Conservation (phyloP, 2,329 filamentous ascomycete genomes). For the Ceratocystis smalleyi region DNA sequence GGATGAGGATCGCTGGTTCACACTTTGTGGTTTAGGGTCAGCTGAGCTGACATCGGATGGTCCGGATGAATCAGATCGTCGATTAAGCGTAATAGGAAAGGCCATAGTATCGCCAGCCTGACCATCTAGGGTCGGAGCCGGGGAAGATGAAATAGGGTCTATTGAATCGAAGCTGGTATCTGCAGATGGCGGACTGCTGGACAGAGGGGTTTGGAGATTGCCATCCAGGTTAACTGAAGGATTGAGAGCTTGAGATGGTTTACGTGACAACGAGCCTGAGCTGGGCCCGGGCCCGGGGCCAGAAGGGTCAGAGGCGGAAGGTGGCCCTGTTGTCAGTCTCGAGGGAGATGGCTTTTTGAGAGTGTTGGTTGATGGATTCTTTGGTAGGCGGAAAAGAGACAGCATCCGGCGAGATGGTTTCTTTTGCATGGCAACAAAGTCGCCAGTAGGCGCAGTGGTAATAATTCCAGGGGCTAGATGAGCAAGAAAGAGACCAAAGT, state of each 20-base stretch:
- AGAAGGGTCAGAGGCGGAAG: conserved; percentile 1
- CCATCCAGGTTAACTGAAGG: conserved; percentile 5
- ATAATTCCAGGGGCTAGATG: conserved; percentile 57
- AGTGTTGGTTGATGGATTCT: conserved; percentile 25
- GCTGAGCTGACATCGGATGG: conserved; percentile 65
- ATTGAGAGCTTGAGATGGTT: conserved; percentile 12
- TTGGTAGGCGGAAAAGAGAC: conserved; percentile 37
- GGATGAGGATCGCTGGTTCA: conserved; percentile 10
- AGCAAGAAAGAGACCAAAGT: conserved; percentile 7
- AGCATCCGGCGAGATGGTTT: conserved; percentile 41
- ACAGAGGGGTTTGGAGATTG: conserved; percentile 10
- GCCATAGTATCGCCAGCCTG: conserved; percentile 38
- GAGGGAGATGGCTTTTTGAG: not conserved
- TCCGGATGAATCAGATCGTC: conserved; percentile 50
- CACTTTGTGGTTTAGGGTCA: conserved; percentile 27
- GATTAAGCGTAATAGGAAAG: conserved; percentile 8
- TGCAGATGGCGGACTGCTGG: conserved; percentile 1
- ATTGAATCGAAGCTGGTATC: conserved; percentile 9
- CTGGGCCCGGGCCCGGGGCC: conserved; percentile 6
- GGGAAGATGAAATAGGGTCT: conserved; percentile 4
- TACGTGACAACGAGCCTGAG: conserved; percentile 10
- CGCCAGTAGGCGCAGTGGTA: conserved; percentile 72
- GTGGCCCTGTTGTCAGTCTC: not conserved
- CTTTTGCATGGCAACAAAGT: conserved; percentile 38
- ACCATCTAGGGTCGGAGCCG: conserved; percentile 1